Percentiles rank a stretch among this genome's conserved stretches.
Evolutionary conservation across 139 green algal genomes (phyloP).

Genomic region (Tetraselmis chui): DNA sequence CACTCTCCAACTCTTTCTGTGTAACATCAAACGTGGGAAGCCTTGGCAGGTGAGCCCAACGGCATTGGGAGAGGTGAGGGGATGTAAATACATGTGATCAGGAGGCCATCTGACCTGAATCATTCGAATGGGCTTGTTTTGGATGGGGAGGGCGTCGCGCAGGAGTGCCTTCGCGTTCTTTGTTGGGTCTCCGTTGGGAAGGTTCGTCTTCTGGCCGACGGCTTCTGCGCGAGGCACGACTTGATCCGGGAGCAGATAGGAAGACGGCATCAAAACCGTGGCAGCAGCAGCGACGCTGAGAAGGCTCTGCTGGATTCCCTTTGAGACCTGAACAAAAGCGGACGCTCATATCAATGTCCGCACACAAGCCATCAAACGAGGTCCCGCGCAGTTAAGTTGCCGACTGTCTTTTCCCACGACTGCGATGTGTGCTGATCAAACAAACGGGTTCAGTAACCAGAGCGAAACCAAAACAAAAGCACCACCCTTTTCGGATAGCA

Average conservation of each 20-base stretch:
- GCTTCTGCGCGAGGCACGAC: not conserved
- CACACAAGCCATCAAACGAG: too few species aligned
- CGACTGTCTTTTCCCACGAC: too few species aligned
- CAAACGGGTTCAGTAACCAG: too few species aligned
- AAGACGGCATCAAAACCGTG: conserved; percentile 1
- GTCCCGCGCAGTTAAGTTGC: too few species aligned
- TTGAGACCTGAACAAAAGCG: not conserved
- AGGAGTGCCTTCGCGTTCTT: conserved; percentile 89
- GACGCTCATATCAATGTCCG: too few species aligned
- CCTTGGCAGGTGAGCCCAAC: too few species aligned
- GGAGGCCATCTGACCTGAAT: conserved; percentile 54
- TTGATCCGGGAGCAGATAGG: conserved; percentile 2
- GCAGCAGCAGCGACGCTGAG: conserved; percentile 15
- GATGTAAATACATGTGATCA: not conserved
- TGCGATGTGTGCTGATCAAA: too few species aligned
- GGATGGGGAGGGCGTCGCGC: conserved; percentile 88
- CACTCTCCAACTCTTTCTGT: conserved; percentile 74
- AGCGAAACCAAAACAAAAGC: too few species aligned
- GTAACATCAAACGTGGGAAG: too few species aligned
- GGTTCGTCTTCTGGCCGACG: not conserved
- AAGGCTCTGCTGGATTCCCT: conserved; percentile 5
- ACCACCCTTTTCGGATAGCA: too few species aligned
- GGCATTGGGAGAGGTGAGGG: too few species aligned
- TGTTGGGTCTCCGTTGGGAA: conserved; percentile 45
- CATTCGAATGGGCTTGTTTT: conserved; percentile 82